Percentiles rank a stretch among this genome's conserved stretches.
Conservation (phyloP, 2,329 filamentous ascomycete species). For the Fusarium pseudograminearum region DNA sequence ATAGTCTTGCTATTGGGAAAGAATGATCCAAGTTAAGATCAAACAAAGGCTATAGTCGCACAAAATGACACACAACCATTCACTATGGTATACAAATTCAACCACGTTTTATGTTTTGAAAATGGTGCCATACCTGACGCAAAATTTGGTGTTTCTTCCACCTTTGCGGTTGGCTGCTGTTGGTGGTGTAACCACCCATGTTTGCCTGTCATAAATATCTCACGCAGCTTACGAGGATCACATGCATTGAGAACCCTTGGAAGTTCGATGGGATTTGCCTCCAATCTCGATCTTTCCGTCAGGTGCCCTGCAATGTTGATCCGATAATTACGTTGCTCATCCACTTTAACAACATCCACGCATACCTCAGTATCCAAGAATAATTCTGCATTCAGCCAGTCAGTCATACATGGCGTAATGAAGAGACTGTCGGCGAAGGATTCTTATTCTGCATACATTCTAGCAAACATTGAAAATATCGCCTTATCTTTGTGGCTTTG, state of each 20-base stretch:
- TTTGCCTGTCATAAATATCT: not conserved
- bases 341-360: not conserved
- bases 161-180: not conserved
- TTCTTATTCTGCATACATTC: not conserved
- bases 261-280: not conserved
- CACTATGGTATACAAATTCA: constrained; percentile 25
- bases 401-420: not conserved
- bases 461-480: not conserved
- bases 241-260: constrained; percentile 20
- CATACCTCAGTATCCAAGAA: not conserved
- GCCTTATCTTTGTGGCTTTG: not conserved
- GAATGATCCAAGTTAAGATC: constrained; percentile 20
- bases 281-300: constrained; percentile 24
- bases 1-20: constrained; percentile 22
- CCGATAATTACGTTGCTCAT: constrained; percentile 37
- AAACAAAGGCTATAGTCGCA: constrained; percentile 21
- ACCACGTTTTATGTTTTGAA: constrained; percentile 21
- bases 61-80: constrained; percentile 45
- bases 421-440: not conserved
- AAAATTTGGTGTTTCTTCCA: constrained; percentile 3
- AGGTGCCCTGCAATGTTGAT: constrained; percentile 7
- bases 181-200: not conserved
- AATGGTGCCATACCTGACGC: constrained; percentile 28
- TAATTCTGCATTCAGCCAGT: not conserved
- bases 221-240: constrained; percentile 15